phyloP scores from a whole-genome alignment of 768 basidiomycete species.

The Suillus paluster region DNA sequence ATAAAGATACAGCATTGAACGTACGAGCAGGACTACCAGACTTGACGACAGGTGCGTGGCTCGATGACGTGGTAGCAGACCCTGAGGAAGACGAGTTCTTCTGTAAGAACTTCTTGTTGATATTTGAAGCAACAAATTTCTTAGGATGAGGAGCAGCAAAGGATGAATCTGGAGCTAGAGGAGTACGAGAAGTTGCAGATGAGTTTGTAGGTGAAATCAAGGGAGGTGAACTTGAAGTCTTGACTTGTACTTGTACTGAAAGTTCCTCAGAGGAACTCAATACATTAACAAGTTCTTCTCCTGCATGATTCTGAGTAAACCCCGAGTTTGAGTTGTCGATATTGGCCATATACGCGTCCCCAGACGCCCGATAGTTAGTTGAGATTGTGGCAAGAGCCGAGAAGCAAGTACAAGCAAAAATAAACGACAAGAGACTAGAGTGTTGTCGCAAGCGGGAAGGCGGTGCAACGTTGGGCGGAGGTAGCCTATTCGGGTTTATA shows the following conservation, averaged over 20 bases:
- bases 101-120: conserved; percentile 96
- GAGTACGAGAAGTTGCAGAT: conserved; percentile 12
- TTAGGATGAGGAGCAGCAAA: conserved; percentile 63
- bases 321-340: conserved; percentile 52
- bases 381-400: conserved; percentile 15
- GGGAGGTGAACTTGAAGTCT: conserved; percentile 15
- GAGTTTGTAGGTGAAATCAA: conserved; percentile 24
- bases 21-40: conserved; percentile 56
- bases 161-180: conserved; percentile 17
- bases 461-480: not conserved
- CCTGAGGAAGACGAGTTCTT: conserved; percentile 73
- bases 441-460: not conserved
- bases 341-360: conserved; percentile 83
- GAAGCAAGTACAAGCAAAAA: conserved; percentile 10
- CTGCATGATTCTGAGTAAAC: conserved; percentile 45
- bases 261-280: conserved; percentile 21
- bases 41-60: conserved; percentile 48
- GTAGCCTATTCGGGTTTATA: conserved; percentile 2
- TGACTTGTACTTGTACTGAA: conserved; percentile 17
- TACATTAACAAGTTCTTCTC: conserved; percentile 11
- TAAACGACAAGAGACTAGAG: not conserved
- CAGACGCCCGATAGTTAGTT: conserved; percentile 51
- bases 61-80: conserved; percentile 47
- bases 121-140: conserved; percentile 87
- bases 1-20: conserved; percentile 25